phyloP scores from a whole-genome alignment of 2,329 filamentous ascomycete genomes.

The Botrytis pseudocinerea region DNA sequence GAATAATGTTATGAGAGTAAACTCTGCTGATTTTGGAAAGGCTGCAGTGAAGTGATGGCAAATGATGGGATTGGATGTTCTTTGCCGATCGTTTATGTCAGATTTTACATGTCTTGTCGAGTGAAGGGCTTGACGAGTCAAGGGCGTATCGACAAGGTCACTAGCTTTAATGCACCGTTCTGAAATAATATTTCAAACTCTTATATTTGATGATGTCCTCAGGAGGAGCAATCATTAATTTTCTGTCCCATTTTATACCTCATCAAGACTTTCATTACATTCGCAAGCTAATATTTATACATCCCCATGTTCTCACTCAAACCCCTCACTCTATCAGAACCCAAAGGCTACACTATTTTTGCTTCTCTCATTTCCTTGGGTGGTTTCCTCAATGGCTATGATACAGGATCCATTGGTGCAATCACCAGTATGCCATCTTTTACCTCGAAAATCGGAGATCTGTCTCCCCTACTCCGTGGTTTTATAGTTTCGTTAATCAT shows the following conservation, averaged over 20 bases:
- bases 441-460: constrained; percentile 46
- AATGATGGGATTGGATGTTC: not conserved
- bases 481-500: constrained; percentile 60
- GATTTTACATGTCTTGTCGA: not conserved
- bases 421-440: constrained; percentile 51
- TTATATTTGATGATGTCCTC: not conserved
- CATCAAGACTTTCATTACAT: not conserved
- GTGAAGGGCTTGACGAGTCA: not conserved
- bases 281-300: not conserved
- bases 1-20: not conserved
- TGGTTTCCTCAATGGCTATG: constrained; percentile 32
- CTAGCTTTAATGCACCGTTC: not conserved
- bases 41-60: not conserved
- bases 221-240: not conserved
- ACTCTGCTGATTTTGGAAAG: not conserved
- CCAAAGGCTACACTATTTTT: constrained; percentile 45
- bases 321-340: not conserved
- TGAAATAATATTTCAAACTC: not conserved
- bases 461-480: constrained; percentile 53
- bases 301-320: not conserved
- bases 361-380: constrained; percentile 18
- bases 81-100: not conserved
- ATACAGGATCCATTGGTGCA: constrained; percentile 52
- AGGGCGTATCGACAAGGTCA: not conserved
- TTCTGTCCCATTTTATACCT: not conserved